A percentile compares a stretch with the other conserved stretches of the same genome.
Conservation (phyloP, 192 early-diverging fungal genomes). For the Coemansia sp. region DNA sequence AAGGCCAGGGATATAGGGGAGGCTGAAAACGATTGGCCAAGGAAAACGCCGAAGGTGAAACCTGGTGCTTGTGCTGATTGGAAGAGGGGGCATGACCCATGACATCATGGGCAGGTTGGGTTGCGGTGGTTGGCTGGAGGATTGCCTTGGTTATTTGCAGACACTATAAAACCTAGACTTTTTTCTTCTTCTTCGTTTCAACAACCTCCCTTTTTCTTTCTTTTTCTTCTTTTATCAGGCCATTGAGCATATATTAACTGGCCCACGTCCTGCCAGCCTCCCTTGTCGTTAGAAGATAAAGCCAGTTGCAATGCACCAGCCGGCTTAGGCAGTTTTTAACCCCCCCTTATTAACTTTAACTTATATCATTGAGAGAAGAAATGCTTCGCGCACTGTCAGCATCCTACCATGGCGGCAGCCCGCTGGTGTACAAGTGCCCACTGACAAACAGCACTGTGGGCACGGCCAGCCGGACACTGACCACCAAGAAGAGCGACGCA, state of each 20-base stretch:
- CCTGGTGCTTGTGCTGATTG: neutral
- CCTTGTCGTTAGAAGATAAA: neutral
- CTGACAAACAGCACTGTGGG: conserved; percentile 7
- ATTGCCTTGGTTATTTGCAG: too few relatives aligned
- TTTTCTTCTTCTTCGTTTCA: neutral
- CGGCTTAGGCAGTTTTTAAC: conserved; percentile 22
- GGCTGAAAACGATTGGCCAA: neutral
- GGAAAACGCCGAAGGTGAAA: neutral
- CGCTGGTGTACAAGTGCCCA: conserved; percentile 3
- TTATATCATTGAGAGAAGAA: conserved; percentile 2
- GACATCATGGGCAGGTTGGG: conserved; percentile 5
- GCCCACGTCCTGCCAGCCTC: conserved; percentile 8
- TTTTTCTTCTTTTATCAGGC: neutral
- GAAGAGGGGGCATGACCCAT: neutral
- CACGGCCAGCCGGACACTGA: conserved; percentile 19
- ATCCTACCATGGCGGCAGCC: conserved; percentile 7
- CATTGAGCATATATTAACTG: neutral
- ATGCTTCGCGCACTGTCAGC: conserved; percentile 14
- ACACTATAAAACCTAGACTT: conserved; percentile 4
- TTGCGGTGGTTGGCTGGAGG: neutral
- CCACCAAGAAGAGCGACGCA: conserved; percentile 21
- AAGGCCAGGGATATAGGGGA: neutral
- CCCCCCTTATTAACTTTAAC: neutral
- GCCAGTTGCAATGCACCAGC: conserved; percentile 27
- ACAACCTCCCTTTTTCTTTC: conserved; percentile 1